A percentile compares a stretch with the other conserved stretches of the same genome.
Conservation (phyloP, 2,329 filamentous ascomycete genomes). For the Leptographium flavum region DNA sequence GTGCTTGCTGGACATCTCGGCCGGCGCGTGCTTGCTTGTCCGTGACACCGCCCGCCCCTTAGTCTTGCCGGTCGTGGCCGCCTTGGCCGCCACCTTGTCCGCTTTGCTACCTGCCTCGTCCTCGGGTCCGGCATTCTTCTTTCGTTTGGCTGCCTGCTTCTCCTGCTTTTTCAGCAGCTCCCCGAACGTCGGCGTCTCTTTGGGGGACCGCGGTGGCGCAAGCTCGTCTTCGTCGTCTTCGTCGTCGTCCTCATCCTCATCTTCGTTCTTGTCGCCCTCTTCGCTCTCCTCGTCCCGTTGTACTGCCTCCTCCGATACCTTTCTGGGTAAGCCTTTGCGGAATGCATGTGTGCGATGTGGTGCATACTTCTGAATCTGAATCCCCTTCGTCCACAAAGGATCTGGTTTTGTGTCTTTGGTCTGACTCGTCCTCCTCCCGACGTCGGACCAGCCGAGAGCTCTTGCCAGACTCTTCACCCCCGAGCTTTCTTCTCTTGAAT, state of each 20-base stretch:
- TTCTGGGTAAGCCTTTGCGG: background rate
- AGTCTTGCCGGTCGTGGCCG: constrained; percentile 7
- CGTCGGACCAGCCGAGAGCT: constrained; percentile 24
- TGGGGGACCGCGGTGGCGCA: constrained; percentile 2
- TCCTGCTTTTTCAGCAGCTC: constrained; percentile 6
- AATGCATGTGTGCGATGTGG: background rate
- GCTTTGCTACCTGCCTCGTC: no score
- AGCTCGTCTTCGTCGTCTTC: constrained; percentile 17
- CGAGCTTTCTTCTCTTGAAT: constrained; percentile 26
- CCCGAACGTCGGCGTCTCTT: constrained; percentile 7
- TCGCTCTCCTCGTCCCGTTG: constrained; percentile 10
- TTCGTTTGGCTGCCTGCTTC: background rate
- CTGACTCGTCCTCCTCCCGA: background rate
- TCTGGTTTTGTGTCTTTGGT: no score
- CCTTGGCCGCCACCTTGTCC: constrained; percentile 16
- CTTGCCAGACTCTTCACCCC: constrained; percentile 22
- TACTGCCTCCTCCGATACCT: constrained; percentile 13
- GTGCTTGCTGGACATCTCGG: constrained; percentile 66
- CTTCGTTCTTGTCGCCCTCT: constrained; percentile 13
- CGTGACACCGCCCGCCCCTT: constrained; percentile 17
- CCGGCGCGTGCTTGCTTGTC: constrained; percentile 75
- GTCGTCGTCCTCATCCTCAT: constrained; percentile 19
- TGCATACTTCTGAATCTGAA: background rate
- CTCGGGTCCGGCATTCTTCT: no score
- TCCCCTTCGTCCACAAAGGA: background rate